Conservation (phyloP, 805 yeast species). For the Pichia paraexigua region DNA sequence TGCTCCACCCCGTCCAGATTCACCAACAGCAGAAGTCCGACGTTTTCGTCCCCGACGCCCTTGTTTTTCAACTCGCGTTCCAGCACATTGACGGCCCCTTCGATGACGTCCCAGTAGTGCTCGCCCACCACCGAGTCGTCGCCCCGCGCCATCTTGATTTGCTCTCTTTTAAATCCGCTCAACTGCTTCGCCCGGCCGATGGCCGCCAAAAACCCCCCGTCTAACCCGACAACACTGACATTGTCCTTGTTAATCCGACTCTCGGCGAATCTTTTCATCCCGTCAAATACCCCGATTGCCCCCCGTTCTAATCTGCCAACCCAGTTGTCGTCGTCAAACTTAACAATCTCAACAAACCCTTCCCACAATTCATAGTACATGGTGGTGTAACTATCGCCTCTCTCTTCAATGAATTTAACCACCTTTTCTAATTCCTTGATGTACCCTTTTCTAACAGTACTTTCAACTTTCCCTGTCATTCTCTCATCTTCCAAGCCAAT, state of each 20-base stretch:
- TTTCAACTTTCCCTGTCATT: background rate
- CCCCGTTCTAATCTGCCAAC: background rate
- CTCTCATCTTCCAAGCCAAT: background rate
- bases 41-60: constrained; percentile 30
- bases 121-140: background rate
- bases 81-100: constrained; percentile 20
- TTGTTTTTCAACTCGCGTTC: constrained; percentile 42
- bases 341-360: constrained; percentile 10
- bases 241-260: background rate
- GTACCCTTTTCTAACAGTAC: constrained; percentile 16
- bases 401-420: constrained; percentile 19
- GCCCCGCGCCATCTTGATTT: background rate
- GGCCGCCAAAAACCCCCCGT: background rate
- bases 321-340: background rate
- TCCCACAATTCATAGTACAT: constrained; percentile 45
- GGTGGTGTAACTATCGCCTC: constrained; percentile 33
- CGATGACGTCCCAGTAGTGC: background rate
- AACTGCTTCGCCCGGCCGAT: background rate
- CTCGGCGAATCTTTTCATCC: background rate
- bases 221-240: background rate
- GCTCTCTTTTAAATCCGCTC: background rate
- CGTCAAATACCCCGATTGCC: background rate
- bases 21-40: constrained; percentile 67
- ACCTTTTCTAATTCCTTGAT: constrained; percentile 32
- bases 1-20: constrained; percentile 72